Percentiles rank a stretch among this genome's conserved stretches.
phyloP scores from a whole-genome alignment of 1,139 yeast species.

The Yarrowia galli region DNA sequence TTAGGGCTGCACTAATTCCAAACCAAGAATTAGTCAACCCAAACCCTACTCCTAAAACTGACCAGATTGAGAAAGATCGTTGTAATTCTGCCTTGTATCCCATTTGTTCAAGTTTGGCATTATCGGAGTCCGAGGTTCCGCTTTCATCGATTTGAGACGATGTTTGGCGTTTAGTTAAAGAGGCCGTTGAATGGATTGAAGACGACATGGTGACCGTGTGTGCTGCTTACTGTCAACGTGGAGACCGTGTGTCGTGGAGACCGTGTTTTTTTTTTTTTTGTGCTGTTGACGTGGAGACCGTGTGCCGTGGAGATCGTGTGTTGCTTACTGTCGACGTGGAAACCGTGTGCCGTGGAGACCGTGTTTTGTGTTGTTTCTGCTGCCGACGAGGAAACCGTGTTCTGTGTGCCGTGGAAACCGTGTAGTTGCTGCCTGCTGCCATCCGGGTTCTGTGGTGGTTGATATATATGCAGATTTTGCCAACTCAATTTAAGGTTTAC shows the following conservation, averaged over 20 bases:
- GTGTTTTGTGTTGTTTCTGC: too few relatives aligned
- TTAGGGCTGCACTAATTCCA: conserved; percentile 60
- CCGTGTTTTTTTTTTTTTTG: too few relatives aligned
- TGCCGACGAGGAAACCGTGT: too few relatives aligned
- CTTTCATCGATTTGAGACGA: not conserved
- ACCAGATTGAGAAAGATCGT: conserved; percentile 61
- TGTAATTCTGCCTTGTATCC: conserved; percentile 54
- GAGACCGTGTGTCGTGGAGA: too few relatives aligned
- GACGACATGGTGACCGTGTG: not conserved
- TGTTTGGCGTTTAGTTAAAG: not conserved
- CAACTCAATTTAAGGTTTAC: not conserved
- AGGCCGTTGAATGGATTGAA: not conserved
- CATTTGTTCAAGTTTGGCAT: conserved; percentile 42
- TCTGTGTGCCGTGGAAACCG: too few relatives aligned
- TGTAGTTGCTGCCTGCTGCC: too few relatives aligned
- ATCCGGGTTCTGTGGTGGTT: too few relatives aligned
- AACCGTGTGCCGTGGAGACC: too few relatives aligned
- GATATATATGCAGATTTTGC: conserved; percentile 25
- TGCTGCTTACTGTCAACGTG: too few relatives aligned
- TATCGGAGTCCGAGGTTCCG: conserved; percentile 10
- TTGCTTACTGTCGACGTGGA: too few relatives aligned
- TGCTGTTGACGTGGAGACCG: too few relatives aligned
- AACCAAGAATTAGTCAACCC: conserved; percentile 64
- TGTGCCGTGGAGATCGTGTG: too few relatives aligned
- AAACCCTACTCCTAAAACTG: conserved; percentile 61